phyloP scores from a whole-genome alignment of 2,329 filamentous ascomycete genomes.

The Colletotrichum graminicola region DNA sequence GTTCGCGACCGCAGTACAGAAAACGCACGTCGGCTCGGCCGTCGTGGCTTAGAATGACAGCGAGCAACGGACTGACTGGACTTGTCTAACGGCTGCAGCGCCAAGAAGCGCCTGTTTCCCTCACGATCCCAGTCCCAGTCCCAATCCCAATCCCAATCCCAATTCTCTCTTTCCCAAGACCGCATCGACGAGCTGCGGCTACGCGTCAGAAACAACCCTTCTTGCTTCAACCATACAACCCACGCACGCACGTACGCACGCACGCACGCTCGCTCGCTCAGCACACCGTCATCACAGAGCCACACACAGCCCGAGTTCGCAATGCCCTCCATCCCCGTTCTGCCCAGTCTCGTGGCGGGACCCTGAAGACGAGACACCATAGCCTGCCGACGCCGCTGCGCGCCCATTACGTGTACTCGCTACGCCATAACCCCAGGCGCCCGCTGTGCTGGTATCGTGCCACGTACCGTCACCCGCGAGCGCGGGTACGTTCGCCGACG shows the following conservation, averaged over 20 bases:
- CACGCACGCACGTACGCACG: background rate
- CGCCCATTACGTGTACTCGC: background rate
- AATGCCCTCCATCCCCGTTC: background rate
- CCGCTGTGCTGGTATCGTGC: background rate
- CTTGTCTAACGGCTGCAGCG: background rate
- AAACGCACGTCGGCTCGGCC: background rate
- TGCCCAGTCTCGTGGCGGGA: background rate
- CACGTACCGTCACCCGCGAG: conserved; percentile 3
- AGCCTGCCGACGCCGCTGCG: background rate
- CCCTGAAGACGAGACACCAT: conserved; percentile 1
- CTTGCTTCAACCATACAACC: background rate
- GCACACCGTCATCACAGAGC: background rate
- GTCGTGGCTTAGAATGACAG: background rate
- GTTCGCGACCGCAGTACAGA: background rate
- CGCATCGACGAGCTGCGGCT: conserved; percentile 1
- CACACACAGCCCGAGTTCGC: background rate
- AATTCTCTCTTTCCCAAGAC: background rate
- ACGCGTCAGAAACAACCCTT: background rate
- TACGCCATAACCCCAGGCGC: background rate
- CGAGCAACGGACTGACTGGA: background rate
- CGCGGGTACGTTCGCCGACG: conserved; percentile 28
- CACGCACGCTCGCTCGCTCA: background rate
- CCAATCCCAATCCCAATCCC: too few species aligned
- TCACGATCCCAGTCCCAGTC: background rate
- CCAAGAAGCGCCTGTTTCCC: background rate